Conservation (phyloP, 345 rosid species). For the Lenwebbia sp. region DNA sequence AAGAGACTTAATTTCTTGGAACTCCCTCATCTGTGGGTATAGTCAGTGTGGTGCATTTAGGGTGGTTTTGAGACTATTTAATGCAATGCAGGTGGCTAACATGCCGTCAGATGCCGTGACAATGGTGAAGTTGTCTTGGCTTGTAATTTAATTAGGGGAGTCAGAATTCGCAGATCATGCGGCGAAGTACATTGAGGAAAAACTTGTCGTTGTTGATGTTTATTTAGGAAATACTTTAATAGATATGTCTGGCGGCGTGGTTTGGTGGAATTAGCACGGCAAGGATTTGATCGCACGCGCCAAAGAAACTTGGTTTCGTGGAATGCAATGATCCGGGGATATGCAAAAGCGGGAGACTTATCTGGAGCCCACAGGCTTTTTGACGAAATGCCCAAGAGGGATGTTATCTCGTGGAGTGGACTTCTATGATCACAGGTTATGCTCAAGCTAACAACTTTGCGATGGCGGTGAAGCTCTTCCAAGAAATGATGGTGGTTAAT, state of each 20-base stretch:
- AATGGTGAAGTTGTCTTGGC: conserved; percentile 47
- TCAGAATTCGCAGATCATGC: conserved; percentile 14
- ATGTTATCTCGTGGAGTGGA: too few species aligned
- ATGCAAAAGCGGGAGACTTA: conserved; percentile 15
- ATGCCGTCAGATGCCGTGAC: conserved; percentile 47
- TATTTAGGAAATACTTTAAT: conserved; percentile 51
- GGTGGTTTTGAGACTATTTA: conserved; percentile 33
- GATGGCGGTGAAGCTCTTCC: conserved; percentile 38
- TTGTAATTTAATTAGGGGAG: conserved; percentile 11
- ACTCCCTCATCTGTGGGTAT: conserved; percentile 56
- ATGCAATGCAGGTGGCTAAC: conserved; percentile 27
- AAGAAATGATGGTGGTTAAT: conserved; percentile 41
- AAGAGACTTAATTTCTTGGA: conserved; percentile 65
- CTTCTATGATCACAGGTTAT: conserved; percentile 44
- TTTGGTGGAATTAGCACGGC: conserved; percentile 23
- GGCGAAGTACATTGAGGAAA: conserved; percentile 27
- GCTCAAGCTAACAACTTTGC: conserved; percentile 26
- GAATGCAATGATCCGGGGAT: conserved; percentile 41
- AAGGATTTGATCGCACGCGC: conserved; percentile 27
- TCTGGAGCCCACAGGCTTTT: too few species aligned
- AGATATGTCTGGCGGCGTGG: conserved; percentile 52
- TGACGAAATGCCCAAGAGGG: too few species aligned
- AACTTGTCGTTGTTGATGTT: conserved; percentile 33
- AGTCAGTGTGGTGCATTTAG: conserved; percentile 22
- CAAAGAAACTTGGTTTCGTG: conserved; percentile 38